Conservation (phyloP, 371 early-diverging fungal species). For the Dinochytrium kinnereticum region DNA sequence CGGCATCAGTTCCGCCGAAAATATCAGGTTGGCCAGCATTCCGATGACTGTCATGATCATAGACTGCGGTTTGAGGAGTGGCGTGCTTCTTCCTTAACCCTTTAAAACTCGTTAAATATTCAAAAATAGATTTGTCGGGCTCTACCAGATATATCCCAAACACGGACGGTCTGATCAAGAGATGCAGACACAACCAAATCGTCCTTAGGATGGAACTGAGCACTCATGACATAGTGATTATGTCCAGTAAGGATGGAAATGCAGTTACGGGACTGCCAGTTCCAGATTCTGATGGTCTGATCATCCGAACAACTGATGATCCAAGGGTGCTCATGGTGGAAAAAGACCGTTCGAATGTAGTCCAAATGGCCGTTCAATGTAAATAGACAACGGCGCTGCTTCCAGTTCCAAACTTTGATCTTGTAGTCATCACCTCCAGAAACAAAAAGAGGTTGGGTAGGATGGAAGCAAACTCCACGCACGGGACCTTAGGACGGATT, state of each 20-base stretch:
- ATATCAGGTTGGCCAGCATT: slow-evolving; percentile 76
- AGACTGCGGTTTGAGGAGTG: slow-evolving; percentile 40
- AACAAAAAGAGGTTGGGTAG: slow-evolving; percentile 96
- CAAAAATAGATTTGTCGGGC: slow-evolving; percentile 25
- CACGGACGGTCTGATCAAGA: slow-evolving; percentile 97
- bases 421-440: slow-evolving; percentile 99
- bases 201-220: slow-evolving; percentile 96
- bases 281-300: slow-evolving; percentile 99
- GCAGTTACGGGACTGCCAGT: slow-evolving; percentile 99
- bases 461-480: slow-evolving; percentile 97
- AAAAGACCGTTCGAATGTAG: slow-evolving; percentile 97
- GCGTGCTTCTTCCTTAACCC: slow-evolving; percentile 84
- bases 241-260: slow-evolving; percentile 98
- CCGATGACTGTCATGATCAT: slow-evolving; percentile 42
- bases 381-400: slow-evolving; percentile 92
- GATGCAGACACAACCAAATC: slow-evolving; percentile 96
- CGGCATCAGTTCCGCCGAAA: slow-evolving; percentile 93
- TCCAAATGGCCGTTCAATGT: slow-evolving; percentile 98
- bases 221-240: slow-evolving; percentile 99
- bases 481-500: slow-evolving; percentile 84
- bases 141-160: slow-evolving; percentile 97
- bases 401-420: slow-evolving; percentile 99
- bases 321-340: slow-evolving; percentile 99
- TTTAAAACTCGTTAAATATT: slow-evolving; percentile 44
- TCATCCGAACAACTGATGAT: slow-evolving; percentile 98